These are phyloP conservation scores for Apiospora aurea DNA, from an alignment of 2,329 filamentous ascomycete species.

Conservation along the genomic window DNA sequence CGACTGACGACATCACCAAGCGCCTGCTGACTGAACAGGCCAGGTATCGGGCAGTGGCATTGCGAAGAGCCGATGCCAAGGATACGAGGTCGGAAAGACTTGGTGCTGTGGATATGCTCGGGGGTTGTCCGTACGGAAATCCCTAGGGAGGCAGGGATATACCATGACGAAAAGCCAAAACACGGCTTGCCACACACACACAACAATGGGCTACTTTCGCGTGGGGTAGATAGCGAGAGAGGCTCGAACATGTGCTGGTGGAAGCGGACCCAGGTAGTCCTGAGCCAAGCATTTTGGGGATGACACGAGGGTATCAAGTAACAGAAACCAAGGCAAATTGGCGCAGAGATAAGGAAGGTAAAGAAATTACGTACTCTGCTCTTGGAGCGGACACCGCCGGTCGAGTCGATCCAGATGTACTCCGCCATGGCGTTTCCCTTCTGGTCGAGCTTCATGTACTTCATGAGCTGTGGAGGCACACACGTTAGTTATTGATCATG, in stretches of 20 bases:
- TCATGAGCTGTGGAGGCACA: conserved; percentile 71
- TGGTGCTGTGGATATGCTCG: conserved; percentile 13
- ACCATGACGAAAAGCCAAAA: conserved; percentile 8
- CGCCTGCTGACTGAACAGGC: background rate
- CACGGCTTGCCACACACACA: background rate
- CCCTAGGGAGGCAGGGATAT: conserved; percentile 30
- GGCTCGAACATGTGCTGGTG: background rate
- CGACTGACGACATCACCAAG: conserved; percentile 18
- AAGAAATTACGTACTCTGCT: conserved; percentile 77
- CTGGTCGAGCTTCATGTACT: conserved; percentile 92
- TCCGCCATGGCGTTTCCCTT: conserved; percentile 89
- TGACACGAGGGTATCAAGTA: conserved; percentile 37
- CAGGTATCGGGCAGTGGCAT: background rate
- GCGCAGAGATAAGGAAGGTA: conserved; percentile 36
- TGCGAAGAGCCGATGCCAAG: conserved; percentile 30
- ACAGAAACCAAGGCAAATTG: conserved; percentile 37
- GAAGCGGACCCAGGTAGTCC: conserved; percentile 1
- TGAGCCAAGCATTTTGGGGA: background rate
- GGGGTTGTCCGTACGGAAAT: background rate
- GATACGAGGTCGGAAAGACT: conserved; percentile 36
- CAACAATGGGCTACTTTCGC: background rate
- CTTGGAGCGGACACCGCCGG: conserved; percentile 88
- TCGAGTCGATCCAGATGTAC: conserved; percentile 90
- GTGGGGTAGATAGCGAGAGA: background rate
- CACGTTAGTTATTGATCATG: conserved; percentile 26